Conservation (phyloP, 2,329 filamentous ascomycete genomes). For the Scedosporium aurantiacum region DNA sequence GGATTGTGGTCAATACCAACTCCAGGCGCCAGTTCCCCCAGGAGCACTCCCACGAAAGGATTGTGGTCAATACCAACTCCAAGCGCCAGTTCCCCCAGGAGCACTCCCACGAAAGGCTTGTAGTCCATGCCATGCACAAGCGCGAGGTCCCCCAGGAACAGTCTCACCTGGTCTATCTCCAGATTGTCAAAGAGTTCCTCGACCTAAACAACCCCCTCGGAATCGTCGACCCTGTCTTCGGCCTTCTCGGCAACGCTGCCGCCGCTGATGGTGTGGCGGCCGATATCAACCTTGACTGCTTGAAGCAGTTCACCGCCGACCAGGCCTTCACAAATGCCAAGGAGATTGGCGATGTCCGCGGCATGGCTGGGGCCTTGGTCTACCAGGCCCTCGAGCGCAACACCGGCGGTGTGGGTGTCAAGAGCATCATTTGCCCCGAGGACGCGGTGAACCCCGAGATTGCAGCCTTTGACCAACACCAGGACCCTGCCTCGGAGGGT, state of each 20-base stretch:
- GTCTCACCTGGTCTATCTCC: constrained; percentile 38
- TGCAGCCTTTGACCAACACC: constrained; percentile 51
- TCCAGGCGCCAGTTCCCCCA: constrained; percentile 41
- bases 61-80: too few relatives aligned
- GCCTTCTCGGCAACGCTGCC: constrained; percentile 30
- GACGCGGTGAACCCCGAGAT: constrained; percentile 55
- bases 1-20: too few relatives aligned
- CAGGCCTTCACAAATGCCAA: constrained; percentile 52
- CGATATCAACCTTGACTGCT: constrained; percentile 29
- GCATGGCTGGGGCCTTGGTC: constrained; percentile 42
- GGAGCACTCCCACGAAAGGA: constrained; percentile 47
- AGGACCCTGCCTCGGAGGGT: constrained; percentile 51
- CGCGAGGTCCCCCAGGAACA: constrained; percentile 46
- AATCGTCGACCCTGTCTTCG: constrained; percentile 39
- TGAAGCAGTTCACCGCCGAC: constrained; percentile 40
- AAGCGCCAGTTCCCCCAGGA: constrained; percentile 43
- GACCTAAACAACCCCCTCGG: constrained; percentile 40
- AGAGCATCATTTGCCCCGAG: constrained; percentile 45
- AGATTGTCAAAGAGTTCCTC: constrained; percentile 30
- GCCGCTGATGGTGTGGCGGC: constrained; percentile 36
- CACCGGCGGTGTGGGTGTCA: constrained; percentile 29
- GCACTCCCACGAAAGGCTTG: constrained; percentile 45
- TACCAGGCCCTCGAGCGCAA: constrained; percentile 44
- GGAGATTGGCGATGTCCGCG: constrained; percentile 35
- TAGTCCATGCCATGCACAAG: constrained; percentile 11